Percentiles rank a stretch among this genome's conserved stretches.
phyloP scores from a whole-genome alignment of 768 basidiomycete species.

The Leccinum obscurum region DNA sequence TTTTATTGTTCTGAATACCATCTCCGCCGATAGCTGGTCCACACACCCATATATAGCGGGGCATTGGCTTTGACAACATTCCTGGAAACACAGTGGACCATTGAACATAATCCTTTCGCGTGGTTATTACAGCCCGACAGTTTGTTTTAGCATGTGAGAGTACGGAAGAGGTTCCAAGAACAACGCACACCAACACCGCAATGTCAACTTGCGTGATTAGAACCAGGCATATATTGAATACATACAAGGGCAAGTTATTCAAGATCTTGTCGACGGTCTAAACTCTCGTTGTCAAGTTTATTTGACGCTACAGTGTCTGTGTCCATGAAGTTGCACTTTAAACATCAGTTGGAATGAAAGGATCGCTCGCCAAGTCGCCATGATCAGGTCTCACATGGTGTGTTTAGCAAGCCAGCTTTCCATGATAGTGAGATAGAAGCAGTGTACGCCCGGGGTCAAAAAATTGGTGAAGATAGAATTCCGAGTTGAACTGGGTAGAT shows the following conservation, averaged over 20 bases:
- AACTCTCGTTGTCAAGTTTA: no score
- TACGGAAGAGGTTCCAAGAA: background rate
- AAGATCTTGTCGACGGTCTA: no score
- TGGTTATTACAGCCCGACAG: background rate
- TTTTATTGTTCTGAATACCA: background rate
- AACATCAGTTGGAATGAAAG: no score
- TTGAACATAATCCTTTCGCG: background rate
- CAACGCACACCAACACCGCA: background rate
- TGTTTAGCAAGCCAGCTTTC: no score
- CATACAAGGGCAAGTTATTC: background rate
- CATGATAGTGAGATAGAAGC: no score
- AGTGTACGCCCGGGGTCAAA: no score
- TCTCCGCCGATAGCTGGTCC: background rate
- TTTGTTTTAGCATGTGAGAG: background rate
- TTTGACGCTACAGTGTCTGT: no score
- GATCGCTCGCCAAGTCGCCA: no score
- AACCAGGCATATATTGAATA: background rate
- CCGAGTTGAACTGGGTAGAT: no score
- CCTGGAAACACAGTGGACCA: background rate
- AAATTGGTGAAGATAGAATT: no score
- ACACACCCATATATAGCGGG: background rate
- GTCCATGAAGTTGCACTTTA: no score
- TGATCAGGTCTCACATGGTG: no score
- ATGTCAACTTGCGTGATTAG: background rate
- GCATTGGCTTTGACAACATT: background rate